These are phyloP conservation scores for Earliella scabrosa DNA, from an alignment of 1,284 basidiomycete species.

Conservation along the genomic window DNA sequence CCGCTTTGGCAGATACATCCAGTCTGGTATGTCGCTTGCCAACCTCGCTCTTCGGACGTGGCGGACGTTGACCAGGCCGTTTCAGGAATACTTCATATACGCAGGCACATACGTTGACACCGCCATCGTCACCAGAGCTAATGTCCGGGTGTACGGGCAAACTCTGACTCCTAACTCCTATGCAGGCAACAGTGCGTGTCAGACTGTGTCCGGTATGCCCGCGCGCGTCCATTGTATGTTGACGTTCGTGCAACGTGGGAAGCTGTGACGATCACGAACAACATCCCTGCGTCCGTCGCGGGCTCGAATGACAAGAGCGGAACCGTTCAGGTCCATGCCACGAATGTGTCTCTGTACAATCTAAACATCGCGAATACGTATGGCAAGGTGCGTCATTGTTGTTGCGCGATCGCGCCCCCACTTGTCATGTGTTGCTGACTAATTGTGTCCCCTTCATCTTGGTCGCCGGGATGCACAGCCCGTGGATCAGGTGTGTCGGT, in stretches of 20 bases:
- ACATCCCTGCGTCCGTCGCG: constrained; percentile 43
- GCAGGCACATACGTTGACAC: constrained; percentile 58
- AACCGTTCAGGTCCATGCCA: constrained; percentile 54
- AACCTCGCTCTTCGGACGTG: not conserved
- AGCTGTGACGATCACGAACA: constrained; percentile 47
- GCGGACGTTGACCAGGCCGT: not conserved
- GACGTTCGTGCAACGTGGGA: not conserved
- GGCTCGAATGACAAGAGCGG: constrained; percentile 59
- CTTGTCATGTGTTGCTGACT: not conserved
- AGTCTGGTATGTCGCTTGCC: constrained; percentile 21
- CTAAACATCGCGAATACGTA: constrained; percentile 57
- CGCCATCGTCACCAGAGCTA: constrained; percentile 49
- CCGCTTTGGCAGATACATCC: constrained; percentile 27
- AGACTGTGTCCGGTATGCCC: constrained; percentile 10
- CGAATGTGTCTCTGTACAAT: constrained; percentile 58
- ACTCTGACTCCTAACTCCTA: constrained; percentile 21
- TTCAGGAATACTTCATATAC: constrained; percentile 52
- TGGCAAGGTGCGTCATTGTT: constrained; percentile 37
- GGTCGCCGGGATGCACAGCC: constrained; percentile 4
- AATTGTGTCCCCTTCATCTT: not conserved
- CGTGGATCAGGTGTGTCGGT: constrained; percentile 22
- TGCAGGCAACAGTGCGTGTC: constrained; percentile 24
- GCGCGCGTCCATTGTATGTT: not conserved
- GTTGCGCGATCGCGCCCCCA: constrained; percentile 8
- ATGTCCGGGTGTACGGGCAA: constrained; percentile 28